A percentile compares a stretch with the other conserved stretches of the same genome.
Evolutionary conservation across 208 protist species (phyloP).

Genomic region (Porcisia hertigi): DNA sequence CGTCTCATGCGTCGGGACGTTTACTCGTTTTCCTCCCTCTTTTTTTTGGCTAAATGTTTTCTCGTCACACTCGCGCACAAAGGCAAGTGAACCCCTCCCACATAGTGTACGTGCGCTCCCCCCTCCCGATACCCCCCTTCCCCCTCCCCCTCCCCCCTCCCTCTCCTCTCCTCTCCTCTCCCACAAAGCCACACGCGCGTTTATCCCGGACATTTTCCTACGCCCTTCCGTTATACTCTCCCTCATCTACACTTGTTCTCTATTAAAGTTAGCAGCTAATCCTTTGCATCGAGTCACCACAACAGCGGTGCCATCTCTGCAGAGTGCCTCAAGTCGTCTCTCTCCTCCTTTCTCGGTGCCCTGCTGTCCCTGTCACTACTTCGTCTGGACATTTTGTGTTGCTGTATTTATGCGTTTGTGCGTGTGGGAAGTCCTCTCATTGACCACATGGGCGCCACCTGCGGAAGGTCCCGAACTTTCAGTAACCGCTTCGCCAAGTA

Average conservation of each 20-base stretch:
- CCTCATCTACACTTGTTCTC: too few species aligned
- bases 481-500: constrained; percentile 34
- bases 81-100: neutral
- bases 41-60: neutral
- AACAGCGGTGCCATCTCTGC: too few species aligned
- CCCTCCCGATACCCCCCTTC: neutral
- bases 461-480: constrained; percentile 12
- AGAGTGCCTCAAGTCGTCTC: too few species aligned
- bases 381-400: neutral
- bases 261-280: too few species aligned
- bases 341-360: too few species aligned
- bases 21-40: too few species aligned
- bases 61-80: neutral
- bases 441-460: constrained; percentile 41
- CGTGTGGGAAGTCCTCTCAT: neutral
- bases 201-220: too few species aligned
- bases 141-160: neutral
- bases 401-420: neutral
- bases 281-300: too few species aligned
- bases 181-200: neutral
- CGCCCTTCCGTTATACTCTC: too few species aligned
- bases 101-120: neutral
- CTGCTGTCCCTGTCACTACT: neutral
- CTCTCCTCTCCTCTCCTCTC: neutral
- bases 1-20: neutral